Evolutionary conservation across 2,329 filamentous ascomycete species (phyloP), one percentile per base, ranked within the genome.

Genomic region (Xylariaceae sp.): DNA sequence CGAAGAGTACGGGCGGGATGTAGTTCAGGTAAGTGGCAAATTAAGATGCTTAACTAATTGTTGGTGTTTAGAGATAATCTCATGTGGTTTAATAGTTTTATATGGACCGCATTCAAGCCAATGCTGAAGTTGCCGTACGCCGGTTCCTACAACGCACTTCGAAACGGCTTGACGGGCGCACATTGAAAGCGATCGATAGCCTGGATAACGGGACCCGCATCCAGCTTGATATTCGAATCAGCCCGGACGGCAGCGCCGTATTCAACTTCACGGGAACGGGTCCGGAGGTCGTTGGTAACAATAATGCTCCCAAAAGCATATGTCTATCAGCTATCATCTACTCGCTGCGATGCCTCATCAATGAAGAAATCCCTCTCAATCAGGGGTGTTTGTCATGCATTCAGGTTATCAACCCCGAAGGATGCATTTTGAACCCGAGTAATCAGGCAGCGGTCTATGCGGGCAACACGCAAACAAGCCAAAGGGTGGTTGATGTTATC

Each of bases 331-430:
- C 67, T 10, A 66, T 68, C 46, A 69, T 71, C 45, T 67, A 67
- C 41, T 53, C 60, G 7, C 41, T 67, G 18, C 82, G 88, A 20
- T 88, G 84, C 63, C 76, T 91, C 52, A 89, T 91, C 65, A 84
- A 81, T 48, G 82, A 88, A 63, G 88, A 90, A 59, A 90, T 91
- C 9, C 88, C 88, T 0, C 76, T 91, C 2, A 91, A 91, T 70
- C 88, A 91, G 74, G 88, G 88, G 58, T 91, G 88, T 62, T 75
- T 91, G 9, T 32, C 52, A 1, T 60, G 63, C 2, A 53, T 65
- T 1, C 52, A 60, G 14, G 57, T 67, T 40, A 56, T 53, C 26
- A 56, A 64, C 7, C 65, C 65, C 7, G 48, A 59, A 43, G 56
- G 55, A 7, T 71, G 70, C 20, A 71, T 75, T 18, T 63, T 75